phyloP scores from a whole-genome alignment of 2,329 filamentous ascomycete genomes.

The Fusarium duplospermum region DNA sequence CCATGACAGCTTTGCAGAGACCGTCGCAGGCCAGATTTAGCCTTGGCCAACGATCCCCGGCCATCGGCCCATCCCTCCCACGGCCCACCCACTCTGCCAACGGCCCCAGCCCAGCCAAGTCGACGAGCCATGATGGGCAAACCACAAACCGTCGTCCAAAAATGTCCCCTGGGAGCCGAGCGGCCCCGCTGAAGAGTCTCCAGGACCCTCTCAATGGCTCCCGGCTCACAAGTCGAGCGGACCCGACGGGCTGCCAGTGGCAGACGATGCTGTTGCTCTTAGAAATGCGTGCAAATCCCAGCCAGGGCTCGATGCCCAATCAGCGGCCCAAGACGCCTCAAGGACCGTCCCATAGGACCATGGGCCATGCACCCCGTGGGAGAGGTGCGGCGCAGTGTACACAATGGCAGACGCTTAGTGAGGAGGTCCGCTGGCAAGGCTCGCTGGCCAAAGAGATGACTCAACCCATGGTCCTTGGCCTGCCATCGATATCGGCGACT shows the following conservation, averaged over 20 bases:
- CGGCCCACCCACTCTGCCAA: slow-evolving; percentile 41
- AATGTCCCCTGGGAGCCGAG: slow-evolving; percentile 20
- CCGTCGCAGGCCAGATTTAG: slow-evolving; percentile 27
- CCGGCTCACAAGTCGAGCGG: slow-evolving; percentile 24
- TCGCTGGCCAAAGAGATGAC: slow-evolving; percentile 40
- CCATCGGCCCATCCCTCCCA: slow-evolving; percentile 43
- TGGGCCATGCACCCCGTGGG: slow-evolving; percentile 50
- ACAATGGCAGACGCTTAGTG: slow-evolving; percentile 28
- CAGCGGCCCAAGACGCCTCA: slow-evolving; percentile 38
- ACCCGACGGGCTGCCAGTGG: slow-evolving; percentile 24
- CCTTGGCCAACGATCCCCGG: slow-evolving; percentile 29
- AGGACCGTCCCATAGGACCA: slow-evolving; percentile 48
- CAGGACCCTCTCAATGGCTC: slow-evolving; percentile 31
- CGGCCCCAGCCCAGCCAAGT: slow-evolving; percentile 17
- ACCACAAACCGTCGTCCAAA: slow-evolving; percentile 25
- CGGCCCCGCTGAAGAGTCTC: slow-evolving; percentile 29
- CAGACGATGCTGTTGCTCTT: slow-evolving; percentile 11
- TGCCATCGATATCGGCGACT: slow-evolving; percentile 34
- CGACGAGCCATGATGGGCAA: slow-evolving; percentile 1
- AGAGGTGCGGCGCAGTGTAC: slow-evolving; percentile 58
- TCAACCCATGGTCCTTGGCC: slow-evolving; percentile 23
- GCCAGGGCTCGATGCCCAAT: slow-evolving; percentile 53
- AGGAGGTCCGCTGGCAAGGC: slow-evolving; percentile 32
- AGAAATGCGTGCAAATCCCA: slow-evolving; percentile 41
- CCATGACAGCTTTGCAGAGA: slow-evolving; percentile 14